Evolutionary conservation across 768 basidiomycete genomes (phyloP), one percentile per base, ranked within the genome.

Genomic region (Phlegmacium glaucopus): DNA sequence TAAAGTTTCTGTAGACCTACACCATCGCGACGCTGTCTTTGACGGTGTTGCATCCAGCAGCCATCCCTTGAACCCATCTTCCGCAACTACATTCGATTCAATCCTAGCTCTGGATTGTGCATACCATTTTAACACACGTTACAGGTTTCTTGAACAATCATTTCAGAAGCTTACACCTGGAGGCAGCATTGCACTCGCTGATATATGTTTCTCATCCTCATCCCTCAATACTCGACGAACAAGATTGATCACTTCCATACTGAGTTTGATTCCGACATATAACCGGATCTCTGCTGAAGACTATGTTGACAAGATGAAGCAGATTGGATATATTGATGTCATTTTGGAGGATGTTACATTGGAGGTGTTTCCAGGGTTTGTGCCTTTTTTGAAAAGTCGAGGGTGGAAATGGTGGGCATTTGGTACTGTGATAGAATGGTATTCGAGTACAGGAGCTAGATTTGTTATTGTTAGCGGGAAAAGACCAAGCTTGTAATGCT

Each of bases 61-160:
- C 22, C 80, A 80, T 50, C 83, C 82, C 22, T 65, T 82, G 9
- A 59, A 71, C 49, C 67, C 73, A 8, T 54, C 63, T 4, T 58
- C 65, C 5, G 39, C 36, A 9, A 42, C 45, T 11, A 30, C 43
- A 11, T 85, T 75, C 55, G 74, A 79, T 47, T 63, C 66, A 13
- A 76, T 86, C 28, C 67, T 83, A 18, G 82, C 80, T 0, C 67
- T 85, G 11, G 85, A 87, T 57, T 86, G 83, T 52, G 83, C 83
- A 2, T 86, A 85, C 57, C 84, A 87, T 57, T 86, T 85, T 58
- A 51, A 70, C 10, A 76, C 79, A 1, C 75, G 84, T 25, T 52
- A 53, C 6, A 50, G 45, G 6, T 85, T 87, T 57, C 69, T 87
- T 9, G 59, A 61, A 11, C 83, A 85, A 58, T 62, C 71, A 3